These are phyloP conservation scores for Cercophora sp. DNA, from an alignment of 495 filamentous ascomycete species.

Conservation along the genomic window DNA sequence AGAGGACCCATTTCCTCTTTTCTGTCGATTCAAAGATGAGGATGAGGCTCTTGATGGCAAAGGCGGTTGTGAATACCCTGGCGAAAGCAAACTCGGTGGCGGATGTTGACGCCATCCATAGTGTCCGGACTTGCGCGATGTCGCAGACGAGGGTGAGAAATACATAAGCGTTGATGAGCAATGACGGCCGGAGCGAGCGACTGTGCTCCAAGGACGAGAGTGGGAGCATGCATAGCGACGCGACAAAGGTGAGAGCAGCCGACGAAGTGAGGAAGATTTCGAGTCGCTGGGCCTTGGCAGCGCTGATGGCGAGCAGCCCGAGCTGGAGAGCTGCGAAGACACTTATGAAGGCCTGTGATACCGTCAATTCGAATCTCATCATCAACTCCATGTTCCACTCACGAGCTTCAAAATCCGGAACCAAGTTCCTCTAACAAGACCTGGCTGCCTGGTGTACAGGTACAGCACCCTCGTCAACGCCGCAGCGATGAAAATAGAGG, in stretches of 20 bases:
- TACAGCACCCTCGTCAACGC: slow-evolving; percentile 33
- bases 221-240: slow-evolving; percentile 30
- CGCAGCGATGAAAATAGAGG: slow-evolving; percentile 36
- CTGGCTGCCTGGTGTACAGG: slow-evolving; percentile 26
- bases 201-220: slow-evolving; percentile 58
- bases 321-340: slow-evolving; percentile 21
- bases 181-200: slow-evolving; percentile 52
- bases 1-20: slow-evolving; percentile 41
- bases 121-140: slow-evolving; percentile 49
- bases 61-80: slow-evolving; percentile 43
- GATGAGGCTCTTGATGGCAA: slow-evolving; percentile 47
- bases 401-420: slow-evolving; percentile 38
- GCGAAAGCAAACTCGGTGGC: slow-evolving; percentile 26
- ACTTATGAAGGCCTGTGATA: slow-evolving; percentile 4
- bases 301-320: slow-evolving; percentile 27
- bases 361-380: neutral
- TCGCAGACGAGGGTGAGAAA: slow-evolving; percentile 59
- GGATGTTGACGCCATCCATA: slow-evolving; percentile 49
- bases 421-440: slow-evolving; percentile 31
- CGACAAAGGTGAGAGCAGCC: slow-evolving; percentile 26
- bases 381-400: neutral
- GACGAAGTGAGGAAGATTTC: slow-evolving; percentile 25
- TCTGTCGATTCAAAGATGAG: slow-evolving; percentile 51
- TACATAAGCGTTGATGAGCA: slow-evolving; percentile 57
- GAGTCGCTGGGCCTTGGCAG: slow-evolving; percentile 9